Evolutionary conservation across 768 basidiomycete species (phyloP), one percentile per base, ranked within the genome.

Genomic region (Collybiopsis confluens): DNA sequence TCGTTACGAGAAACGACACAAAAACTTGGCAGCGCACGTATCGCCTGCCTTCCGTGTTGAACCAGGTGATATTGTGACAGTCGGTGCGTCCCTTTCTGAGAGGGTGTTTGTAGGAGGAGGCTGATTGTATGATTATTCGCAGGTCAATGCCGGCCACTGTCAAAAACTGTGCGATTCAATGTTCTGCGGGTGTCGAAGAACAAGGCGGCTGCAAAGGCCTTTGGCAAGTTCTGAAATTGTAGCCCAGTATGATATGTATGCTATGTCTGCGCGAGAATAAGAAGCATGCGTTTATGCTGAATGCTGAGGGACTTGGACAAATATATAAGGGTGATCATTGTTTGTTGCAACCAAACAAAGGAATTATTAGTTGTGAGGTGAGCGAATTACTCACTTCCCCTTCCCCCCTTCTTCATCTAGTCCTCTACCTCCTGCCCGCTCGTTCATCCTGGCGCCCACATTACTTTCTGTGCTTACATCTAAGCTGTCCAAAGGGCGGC

Each of bases 31-130:
- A 41, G 97, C 84, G 44, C 97, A 99, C 70, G 85, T 91, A 68
- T 98, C 96, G 23, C 97, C 97, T 36, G 95, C 95, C 51, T 99
- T 99, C 91, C 97, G 97, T 77, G 93, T 93, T 56, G 95, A 98
- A 70, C 52, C 85, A 49, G 97, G 97, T 26, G 97, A 98, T 70
- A 75, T 78, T 54, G 97, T 98, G 62, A 98, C 95, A 56, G 95
- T 98, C 60, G 94, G 93, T 90, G 63, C 62, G 89, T 85, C n/a
- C n/a, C n/a, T n/a, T n/a, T n/a, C n/a, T n/a, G n/a, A n/a, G n/a
- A n/a, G n/a, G n/a, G n/a, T n/a, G n/a, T n/a, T n/a, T n/a, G n/a
- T n/a, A n/a, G n/a, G n/a, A n/a, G n/a, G n/a, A n/a, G n/a, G n/a
- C n/a, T n/a, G n/a, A n/a, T n/a, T n/a, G n/a, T n/a, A n/a, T n/a